These are phyloP conservation scores for Amesomyces nigricolor DNA, from an alignment of 2,329 filamentous ascomycete genomes.

Conservation along the genomic window DNA sequence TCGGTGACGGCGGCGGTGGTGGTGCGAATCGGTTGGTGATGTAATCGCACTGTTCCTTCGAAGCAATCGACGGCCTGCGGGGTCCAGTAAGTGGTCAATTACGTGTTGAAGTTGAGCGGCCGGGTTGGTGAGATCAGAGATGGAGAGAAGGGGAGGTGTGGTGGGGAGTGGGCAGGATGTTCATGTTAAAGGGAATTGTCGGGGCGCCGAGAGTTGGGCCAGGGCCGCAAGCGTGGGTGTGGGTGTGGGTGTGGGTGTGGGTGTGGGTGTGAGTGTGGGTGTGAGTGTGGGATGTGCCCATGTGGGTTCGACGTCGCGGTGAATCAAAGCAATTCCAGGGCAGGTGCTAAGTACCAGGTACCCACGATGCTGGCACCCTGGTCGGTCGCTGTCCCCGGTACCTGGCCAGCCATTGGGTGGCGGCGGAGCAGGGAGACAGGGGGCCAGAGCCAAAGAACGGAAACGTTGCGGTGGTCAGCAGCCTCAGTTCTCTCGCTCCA, in stretches of 20 bases:
- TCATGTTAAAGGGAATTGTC: slow-evolving; percentile 26
- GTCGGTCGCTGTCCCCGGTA: slow-evolving; percentile 25
- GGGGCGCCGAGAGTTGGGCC: slow-evolving; percentile 17
- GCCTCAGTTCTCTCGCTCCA: no score
- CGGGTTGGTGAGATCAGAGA: slow-evolving; percentile 18
- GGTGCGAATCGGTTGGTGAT: neutral
- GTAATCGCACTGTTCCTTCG: neutral
- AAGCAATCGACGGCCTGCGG: slow-evolving; percentile 4
- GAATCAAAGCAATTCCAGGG: slow-evolving; percentile 25
- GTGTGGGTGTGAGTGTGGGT: no score
- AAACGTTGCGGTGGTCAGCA: no score
- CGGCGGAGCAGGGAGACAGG: slow-evolving; percentile 1
- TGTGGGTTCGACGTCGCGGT: slow-evolving; percentile 22
- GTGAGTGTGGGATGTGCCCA: neutral
- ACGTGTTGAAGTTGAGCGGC: slow-evolving; percentile 13
- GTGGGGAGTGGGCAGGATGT: slow-evolving; percentile 26
- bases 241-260: no score
- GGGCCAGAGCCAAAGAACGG: slow-evolving; percentile 12
- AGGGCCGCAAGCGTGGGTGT: slow-evolving; percentile 20
- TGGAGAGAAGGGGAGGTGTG: slow-evolving; percentile 20
- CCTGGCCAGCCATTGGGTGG: slow-evolving; percentile 20
- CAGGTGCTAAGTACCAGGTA: slow-evolving; percentile 11
- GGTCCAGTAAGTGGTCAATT: slow-evolving; percentile 10
- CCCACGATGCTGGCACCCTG: slow-evolving; percentile 19
- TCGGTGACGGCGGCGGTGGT: neutral